Evolutionary conservation across 2,329 filamentous ascomycete species (phyloP).

Genomic region (Fusarium liriodendri): DNA sequence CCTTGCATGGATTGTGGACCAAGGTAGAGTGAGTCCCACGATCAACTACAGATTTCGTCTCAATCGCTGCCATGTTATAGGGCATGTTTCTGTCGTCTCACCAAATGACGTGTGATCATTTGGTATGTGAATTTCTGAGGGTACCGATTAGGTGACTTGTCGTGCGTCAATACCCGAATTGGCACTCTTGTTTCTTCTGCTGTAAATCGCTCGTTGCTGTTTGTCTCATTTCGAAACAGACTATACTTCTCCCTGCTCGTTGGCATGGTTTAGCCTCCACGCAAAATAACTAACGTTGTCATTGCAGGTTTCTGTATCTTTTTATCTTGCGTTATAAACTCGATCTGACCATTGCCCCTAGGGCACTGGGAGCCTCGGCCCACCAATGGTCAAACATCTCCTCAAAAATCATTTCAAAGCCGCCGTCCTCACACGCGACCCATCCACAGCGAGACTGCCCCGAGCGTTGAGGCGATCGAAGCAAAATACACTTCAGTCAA

Average conservation of each 20-base stretch:
- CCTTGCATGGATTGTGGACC: background rate
- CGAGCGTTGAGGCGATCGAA: background rate
- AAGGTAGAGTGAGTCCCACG: too few relatives aligned
- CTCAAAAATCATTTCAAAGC: background rate
- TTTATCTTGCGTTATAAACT: too few relatives aligned
- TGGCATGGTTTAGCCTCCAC: background rate
- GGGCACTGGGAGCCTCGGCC: slow-evolving; percentile 12
- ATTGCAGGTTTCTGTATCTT: background rate
- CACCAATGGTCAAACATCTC: background rate
- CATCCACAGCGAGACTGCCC: background rate
- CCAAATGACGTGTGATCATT: background rate
- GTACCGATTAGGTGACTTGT: background rate
- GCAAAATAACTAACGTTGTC: background rate
- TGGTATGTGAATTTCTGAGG: background rate
- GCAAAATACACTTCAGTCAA: slow-evolving; percentile 10
- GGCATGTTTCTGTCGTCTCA: background rate
- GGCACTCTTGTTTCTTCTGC: background rate
- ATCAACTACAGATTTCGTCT: too few relatives aligned
- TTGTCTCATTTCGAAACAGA: background rate
- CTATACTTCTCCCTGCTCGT: background rate
- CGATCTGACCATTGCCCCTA: background rate
- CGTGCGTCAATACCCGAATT: background rate
- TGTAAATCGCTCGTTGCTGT: background rate
- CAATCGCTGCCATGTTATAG: too few relatives aligned
- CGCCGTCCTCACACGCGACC: slow-evolving; percentile 1